phyloP scores from a whole-genome alignment of 495 filamentous ascomycete genomes.

The Aspergillus funiculosus region DNA sequence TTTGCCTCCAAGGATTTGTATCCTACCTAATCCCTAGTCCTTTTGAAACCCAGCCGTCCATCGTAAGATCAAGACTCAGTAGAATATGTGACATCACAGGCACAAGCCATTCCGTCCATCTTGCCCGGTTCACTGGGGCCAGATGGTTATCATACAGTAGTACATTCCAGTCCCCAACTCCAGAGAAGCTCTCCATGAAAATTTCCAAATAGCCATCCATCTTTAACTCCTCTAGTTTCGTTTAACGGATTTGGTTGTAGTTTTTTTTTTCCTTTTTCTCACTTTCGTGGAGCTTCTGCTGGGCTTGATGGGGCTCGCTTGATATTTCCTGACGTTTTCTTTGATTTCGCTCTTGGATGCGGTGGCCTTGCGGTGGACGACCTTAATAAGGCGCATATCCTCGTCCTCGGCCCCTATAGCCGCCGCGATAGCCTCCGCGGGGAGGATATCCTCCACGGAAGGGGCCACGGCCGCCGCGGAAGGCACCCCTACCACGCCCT shows the following conservation, averaged over 20 bases:
- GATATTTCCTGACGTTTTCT: constrained; percentile 2
- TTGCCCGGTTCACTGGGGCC: constrained; percentile 16
- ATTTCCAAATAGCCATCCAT: constrained; percentile 3
- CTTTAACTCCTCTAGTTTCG: constrained; percentile 5
- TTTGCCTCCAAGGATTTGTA: constrained; percentile 1
- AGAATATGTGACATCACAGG: constrained; percentile 23
- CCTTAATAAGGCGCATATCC: constrained; percentile 75
- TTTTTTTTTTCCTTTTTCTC: no score
- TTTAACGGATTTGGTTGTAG: constrained; percentile 4
- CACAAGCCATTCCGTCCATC: constrained; percentile 17
- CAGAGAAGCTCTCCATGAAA: constrained; percentile 23
- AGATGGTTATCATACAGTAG: constrained; percentile 32
- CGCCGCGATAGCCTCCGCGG: constrained; percentile 75
- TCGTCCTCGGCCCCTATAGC: constrained; percentile 68
- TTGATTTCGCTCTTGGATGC: neutral
- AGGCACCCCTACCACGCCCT: constrained; percentile 65
- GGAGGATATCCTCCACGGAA: constrained; percentile 58
- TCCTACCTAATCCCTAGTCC: neutral
- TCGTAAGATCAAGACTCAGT: constrained; percentile 11
- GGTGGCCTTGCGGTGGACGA: neutral
- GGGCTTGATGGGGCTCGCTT: neutral
- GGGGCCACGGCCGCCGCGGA: constrained; percentile 59
- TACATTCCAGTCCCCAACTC: constrained; percentile 34
- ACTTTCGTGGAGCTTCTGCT: constrained; percentile 3
- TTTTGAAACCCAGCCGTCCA: neutral